Evolutionary conservation across 208 protist genomes (phyloP), one percentile per base, ranked within the genome.

Genomic region (Wallacemonas collosoma): DNA sequence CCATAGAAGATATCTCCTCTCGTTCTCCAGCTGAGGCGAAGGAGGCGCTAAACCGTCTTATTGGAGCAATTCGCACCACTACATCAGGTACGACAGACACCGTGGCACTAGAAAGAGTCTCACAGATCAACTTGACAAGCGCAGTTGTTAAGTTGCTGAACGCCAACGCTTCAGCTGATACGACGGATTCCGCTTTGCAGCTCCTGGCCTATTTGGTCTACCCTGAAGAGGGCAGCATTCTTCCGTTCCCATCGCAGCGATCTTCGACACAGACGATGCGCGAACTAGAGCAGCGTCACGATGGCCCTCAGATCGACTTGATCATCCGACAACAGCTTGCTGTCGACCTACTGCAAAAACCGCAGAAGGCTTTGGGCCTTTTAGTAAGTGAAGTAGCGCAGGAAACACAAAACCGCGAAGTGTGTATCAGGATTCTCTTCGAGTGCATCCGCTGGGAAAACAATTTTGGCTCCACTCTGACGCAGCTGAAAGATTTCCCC

Each of bases 401-500:
- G 54, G 44, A 51, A 3, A 41, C 77, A 55, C 53, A 63, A 66
- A 68, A 79, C 15, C 69, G 82, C 3, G 87, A 90, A 53, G 63
- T 77, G 15, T 93, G 86, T 68, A 79, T 96, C 43, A 92, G 91
- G 65, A 87, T 96, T 65, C 69, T 96, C 50, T 92, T 90, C 72
- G 81, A 93, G 71, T 96, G 89, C 72, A 79, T 88, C 39, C 82
- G 83, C 12, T 96, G 89, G 88, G 88, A 93, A 77, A 86, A 79
- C 73, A 86, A 79, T 57, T 96, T 96, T 82, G 92, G 86, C 15
- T 62, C 86, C n/a, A 80, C 79, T n/a, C 72, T 96, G 54, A 83
- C 80, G 7, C 89, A 96, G 73, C 54, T 89, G 60, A 84, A 76
- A 35, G 68, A 79, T 6, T 96, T 96, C 80, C 81, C 92, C 1